Percentiles rank a stretch among this genome's conserved stretches.
Evolutionary conservation across 2,329 filamentous ascomycete species (phyloP).

Genomic region (Calycina marina): DNA sequence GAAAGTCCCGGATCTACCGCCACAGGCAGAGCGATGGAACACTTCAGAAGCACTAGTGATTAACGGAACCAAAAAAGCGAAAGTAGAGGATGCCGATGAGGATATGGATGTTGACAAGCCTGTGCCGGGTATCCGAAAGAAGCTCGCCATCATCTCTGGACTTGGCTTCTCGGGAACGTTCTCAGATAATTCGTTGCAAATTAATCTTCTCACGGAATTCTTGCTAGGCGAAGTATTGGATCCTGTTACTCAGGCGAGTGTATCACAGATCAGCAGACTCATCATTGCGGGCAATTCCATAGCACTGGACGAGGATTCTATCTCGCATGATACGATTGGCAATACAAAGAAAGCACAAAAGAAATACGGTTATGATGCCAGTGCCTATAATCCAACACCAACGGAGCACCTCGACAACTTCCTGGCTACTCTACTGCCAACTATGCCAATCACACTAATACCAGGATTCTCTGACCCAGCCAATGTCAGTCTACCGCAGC

Average conservation of each 20-base stretch:
- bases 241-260: conserved; percentile 39
- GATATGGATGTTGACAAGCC: conserved; percentile 43
- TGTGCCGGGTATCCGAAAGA: conserved; percentile 27
- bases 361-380: conserved; percentile 90
- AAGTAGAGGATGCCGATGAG: conserved; percentile 30
- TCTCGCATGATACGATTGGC: conserved; percentile 18
- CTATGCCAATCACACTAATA: conserved; percentile 76
- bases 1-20: conserved; percentile 72
- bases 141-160: conserved; percentile 78
- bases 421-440: conserved; percentile 65
- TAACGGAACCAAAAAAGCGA: conserved; percentile 25
- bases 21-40: conserved; percentile 70
- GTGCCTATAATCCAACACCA: conserved; percentile 73
- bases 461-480: conserved; percentile 77
- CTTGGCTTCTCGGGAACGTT: conserved; percentile 67
- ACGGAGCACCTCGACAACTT: conserved; percentile 75
- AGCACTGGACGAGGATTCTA: conserved; percentile 17
- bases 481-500: conserved; percentile 80
- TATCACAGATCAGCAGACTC: conserved; percentile 62
- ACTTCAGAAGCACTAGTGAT: conserved; percentile 34
- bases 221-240: conserved; percentile 69
- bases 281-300: conserved; percentile 90
- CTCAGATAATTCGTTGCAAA: conserved; percentile 54
- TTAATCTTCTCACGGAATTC: conserved; percentile 72
- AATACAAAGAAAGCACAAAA: conserved; percentile 34